A percentile compares a stretch with the other conserved stretches of the same genome.
Evolutionary conservation across 2,329 filamentous ascomycete genomes (phyloP).

Genomic region (Sporothrix brunneoviolacea): DNA sequence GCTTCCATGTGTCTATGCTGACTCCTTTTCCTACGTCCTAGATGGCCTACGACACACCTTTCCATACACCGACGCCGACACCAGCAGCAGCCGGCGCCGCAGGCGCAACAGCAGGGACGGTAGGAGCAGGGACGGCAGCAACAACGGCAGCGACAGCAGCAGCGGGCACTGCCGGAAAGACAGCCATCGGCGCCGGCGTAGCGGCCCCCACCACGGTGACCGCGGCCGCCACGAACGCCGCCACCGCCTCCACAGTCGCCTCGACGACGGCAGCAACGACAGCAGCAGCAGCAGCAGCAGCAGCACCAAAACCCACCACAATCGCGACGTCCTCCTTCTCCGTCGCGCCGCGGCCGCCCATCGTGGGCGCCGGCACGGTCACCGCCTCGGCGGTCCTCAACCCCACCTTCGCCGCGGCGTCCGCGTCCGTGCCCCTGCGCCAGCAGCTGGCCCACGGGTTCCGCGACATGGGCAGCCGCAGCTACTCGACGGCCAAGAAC

Average conservation of each 20-base stretch:
- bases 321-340: neutral
- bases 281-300: neutral
- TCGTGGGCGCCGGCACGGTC: constrained; percentile 26
- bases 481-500: constrained; percentile 80
- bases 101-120: constrained; percentile 6
- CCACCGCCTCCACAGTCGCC: constrained; percentile 2
- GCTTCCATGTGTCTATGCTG: no score
- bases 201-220: constrained; percentile 4
- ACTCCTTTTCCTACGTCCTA: constrained; percentile 28
- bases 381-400: neutral
- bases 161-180: neutral
- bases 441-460: constrained; percentile 82
- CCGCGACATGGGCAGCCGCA: constrained; percentile 87
- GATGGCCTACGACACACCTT: constrained; percentile 98
- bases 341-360: constrained; percentile 22
- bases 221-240: neutral
- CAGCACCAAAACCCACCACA: neutral
- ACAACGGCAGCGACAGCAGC: neutral
- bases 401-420: constrained; percentile 31
- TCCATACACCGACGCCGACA: constrained; percentile 42
- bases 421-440: constrained; percentile 65
- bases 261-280: constrained; percentile 1
- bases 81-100: constrained; percentile 12
- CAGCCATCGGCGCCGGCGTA: neutral
- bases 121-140: neutral